These are phyloP conservation scores for Galerina marginata DNA, from an alignment of 768 basidiomycete genomes.

Conservation along the genomic window DNA sequence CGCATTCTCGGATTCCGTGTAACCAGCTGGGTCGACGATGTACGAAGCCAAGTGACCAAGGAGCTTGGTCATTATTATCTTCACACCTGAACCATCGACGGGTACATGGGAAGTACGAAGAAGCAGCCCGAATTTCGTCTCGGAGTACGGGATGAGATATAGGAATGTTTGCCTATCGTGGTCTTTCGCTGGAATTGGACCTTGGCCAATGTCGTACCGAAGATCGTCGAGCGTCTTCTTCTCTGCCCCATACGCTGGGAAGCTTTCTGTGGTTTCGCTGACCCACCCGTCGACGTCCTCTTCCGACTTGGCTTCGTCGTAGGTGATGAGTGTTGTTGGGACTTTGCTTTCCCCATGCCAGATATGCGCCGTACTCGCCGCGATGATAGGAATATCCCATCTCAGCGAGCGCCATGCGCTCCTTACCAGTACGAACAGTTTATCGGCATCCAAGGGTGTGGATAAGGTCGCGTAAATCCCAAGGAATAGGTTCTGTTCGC, in stretches of 20 bases:
- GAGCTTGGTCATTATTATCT: conserved; percentile 22
- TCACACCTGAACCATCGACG: conserved; percentile 22
- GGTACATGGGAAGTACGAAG: conserved; percentile 23
- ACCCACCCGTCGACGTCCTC: conserved; percentile 21
- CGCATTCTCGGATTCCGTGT: conserved; percentile 5
- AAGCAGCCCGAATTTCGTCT: conserved; percentile 21
- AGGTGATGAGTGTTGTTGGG: conserved; percentile 20
- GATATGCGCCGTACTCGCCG: conserved; percentile 17
- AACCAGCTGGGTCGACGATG: conserved; percentile 9
- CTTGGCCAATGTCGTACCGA: conserved; percentile 23
- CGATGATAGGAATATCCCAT: conserved; percentile 25
- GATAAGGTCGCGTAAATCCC: conserved; percentile 17
- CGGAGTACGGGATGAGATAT: conserved; percentile 21
- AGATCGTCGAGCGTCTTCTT: conserved; percentile 21
- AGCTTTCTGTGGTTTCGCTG: conserved; percentile 13
- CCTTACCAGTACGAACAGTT: conserved; percentile 10
- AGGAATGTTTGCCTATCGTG: conserved; percentile 23
- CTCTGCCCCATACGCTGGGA: conserved; percentile 10
- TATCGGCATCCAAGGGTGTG: background rate
- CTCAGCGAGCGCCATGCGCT: conserved; percentile 23
- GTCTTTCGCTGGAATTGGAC: conserved; percentile 22
- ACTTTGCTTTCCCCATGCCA: conserved; percentile 14
- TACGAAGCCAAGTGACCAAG: conserved; percentile 17
- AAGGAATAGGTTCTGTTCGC: conserved; percentile 26
- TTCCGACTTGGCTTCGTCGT: conserved; percentile 19